Percentiles rank a stretch among this genome's conserved stretches.
Conservation (phyloP, 2,329 filamentous ascomycete species). For the Aspergillus tanneri region DNA sequence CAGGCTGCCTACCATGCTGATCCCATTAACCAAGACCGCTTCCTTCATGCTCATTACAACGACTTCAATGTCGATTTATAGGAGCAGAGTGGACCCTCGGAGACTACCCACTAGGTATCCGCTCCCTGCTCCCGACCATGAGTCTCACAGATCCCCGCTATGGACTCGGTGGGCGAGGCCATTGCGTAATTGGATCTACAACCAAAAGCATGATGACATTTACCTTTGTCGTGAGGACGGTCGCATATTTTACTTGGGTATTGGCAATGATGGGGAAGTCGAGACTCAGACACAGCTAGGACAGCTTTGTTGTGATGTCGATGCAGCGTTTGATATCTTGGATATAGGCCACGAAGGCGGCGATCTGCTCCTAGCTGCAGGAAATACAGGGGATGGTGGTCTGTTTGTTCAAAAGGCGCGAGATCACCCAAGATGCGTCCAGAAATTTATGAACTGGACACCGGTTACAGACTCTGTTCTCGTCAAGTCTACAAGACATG, state of each 20-base stretch:
- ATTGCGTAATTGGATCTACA: slow-evolving; percentile 63
- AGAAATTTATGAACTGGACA: slow-evolving; percentile 63
- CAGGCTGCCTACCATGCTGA: slow-evolving; percentile 65
- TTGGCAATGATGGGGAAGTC: slow-evolving; percentile 57
- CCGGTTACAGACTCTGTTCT: slow-evolving; percentile 51
- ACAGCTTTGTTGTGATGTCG: slow-evolving; percentile 69
- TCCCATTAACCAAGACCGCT: slow-evolving; percentile 68
- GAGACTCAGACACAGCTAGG: slow-evolving; percentile 61
- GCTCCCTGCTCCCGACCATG: slow-evolving; percentile 27
- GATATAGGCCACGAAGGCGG: slow-evolving; percentile 63
- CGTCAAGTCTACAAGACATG: slow-evolving; percentile 25
- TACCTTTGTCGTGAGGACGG: slow-evolving; percentile 90
- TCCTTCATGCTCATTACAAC: slow-evolving; percentile 70
- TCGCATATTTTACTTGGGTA: slow-evolving; percentile 69
- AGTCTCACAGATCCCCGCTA: slow-evolving; percentile 49
- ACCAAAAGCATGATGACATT: slow-evolving; percentile 69
- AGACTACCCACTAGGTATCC: slow-evolving; percentile 30
- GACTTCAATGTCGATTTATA: slow-evolving; percentile 53
- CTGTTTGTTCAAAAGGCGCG: slow-evolving; percentile 69
- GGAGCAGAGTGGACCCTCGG: slow-evolving; percentile 38
- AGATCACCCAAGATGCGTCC: slow-evolving; percentile 54
- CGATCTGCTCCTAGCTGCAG: slow-evolving; percentile 77
- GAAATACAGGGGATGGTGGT: slow-evolving; percentile 73
- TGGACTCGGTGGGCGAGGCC: slow-evolving; percentile 88
- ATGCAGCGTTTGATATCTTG: slow-evolving; percentile 73